These are phyloP conservation scores for Populus pruinosa DNA, from an alignment of 345 rosid species.

Conservation along the genomic window DNA sequence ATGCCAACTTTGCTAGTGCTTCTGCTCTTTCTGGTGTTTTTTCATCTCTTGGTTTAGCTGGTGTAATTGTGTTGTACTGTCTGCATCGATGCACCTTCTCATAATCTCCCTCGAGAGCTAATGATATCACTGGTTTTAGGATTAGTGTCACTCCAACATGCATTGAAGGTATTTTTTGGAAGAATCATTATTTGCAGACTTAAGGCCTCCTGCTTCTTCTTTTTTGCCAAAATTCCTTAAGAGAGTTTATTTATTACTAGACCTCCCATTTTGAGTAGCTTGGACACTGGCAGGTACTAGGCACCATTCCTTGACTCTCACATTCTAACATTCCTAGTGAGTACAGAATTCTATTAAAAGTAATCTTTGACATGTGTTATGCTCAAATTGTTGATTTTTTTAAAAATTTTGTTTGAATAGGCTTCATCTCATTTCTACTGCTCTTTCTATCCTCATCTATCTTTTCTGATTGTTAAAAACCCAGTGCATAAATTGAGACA, in stretches of 20 bases:
- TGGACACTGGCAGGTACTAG: neutral
- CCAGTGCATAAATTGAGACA: neutral
- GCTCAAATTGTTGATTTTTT: neutral
- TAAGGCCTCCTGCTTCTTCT: neutral
- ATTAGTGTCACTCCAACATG: neutral
- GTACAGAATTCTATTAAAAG: neutral
- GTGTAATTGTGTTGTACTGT: neutral
- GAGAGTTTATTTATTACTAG: neutral
- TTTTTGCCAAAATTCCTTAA: neutral
- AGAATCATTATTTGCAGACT: neutral
- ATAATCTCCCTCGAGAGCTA: neutral
- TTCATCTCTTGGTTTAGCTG: neutral
- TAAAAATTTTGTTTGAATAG: too few relatives aligned
- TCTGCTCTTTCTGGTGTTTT: neutral
- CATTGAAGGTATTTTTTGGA: neutral
- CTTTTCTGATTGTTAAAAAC: neutral
- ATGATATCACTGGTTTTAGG: neutral
- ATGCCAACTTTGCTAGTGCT: neutral
- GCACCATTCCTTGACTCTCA: neutral
- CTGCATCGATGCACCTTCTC: neutral
- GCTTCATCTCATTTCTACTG: neutral
- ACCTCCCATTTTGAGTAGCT: neutral
- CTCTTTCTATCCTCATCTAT: neutral
- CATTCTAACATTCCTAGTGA: neutral
- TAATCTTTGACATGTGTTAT: neutral